Base-by-base conservation (phyloP, 805 yeast species). In the Debaryomyces prosopidis region DNA sequence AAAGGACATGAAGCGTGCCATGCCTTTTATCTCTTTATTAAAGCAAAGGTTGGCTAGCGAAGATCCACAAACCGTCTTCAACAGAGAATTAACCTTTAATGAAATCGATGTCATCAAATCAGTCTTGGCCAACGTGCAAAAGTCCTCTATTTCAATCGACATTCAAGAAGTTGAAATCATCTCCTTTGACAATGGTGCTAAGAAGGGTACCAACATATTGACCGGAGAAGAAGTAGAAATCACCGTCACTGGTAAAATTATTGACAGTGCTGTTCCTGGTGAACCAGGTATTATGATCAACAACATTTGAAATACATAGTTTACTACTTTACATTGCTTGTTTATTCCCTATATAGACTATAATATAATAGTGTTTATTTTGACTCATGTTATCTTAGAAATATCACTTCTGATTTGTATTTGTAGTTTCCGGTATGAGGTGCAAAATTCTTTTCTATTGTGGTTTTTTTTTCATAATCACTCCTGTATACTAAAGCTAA, bases 1-100 rank as follows among this genome's bases (percentile, higher is more conserved):
- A 53, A 85, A 84, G 66, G 98, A 94, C 60, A 88, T 91, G 87
- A 94, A 94, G 80, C 85, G 95, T 58, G 97, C 96, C 48, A 94
- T 94, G 98, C 98, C 98, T 48, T 92, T 91, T 67, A 90, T 94
- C 50, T 84, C 92, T 52, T 73, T 81, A 56, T 75, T 94, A 66
- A 91, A 94, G 69, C 88, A 85, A 63, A 83, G 96, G 72, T 76
- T 94, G 54, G 69, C 76, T 33, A 69, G 68, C 42, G 95, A 87
- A 62, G 68, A 84, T 26, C 84, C 96, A 15, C 81, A 79, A 43
- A 79, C 80, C 42, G 96, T 94, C 19, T 89, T 94, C 77, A 85
- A 90, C 77, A 82, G 98, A 73, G 86, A 91, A 69, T 80, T 92
- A 54, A 77, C 84, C 28, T 94, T 89, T 68, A 77, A 84, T 66